These are phyloP conservation scores for Chlorella sp. DNA, from an alignment of 139 green algal genomes.

Conservation along the genomic window DNA sequence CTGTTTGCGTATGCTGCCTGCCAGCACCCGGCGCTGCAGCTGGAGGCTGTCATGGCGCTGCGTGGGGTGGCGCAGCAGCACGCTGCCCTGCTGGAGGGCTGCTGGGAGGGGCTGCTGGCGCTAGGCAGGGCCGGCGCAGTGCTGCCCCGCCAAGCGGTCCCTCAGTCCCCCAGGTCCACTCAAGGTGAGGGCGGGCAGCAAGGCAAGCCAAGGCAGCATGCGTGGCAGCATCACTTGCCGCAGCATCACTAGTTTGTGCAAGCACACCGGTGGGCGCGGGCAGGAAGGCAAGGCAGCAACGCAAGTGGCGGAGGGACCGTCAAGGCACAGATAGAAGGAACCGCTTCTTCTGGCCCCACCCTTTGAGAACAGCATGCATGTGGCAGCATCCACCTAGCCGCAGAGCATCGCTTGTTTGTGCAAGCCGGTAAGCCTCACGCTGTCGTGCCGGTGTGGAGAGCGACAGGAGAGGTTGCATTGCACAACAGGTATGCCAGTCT, in stretches of 20 bases:
- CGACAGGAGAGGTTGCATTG: too few species aligned
- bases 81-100: not conserved
- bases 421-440: not conserved
- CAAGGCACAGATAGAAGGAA: too few species aligned
- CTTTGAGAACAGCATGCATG: too few species aligned
- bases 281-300: too few species aligned
- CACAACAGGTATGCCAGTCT: not conserved
- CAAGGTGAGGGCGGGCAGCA: not conserved
- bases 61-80: conserved; percentile 42
- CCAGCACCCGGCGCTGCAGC: conserved; percentile 9
- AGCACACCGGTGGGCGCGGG: too few species aligned
- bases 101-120: conserved; percentile 19
- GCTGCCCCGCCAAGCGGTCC: not conserved
- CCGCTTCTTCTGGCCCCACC: too few species aligned
- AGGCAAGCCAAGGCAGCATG: too few species aligned
- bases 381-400: too few species aligned
- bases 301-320: too few species aligned
- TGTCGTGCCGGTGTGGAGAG: too few species aligned
- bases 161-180: not conserved
- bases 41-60: conserved; percentile 44
- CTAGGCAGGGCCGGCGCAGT: not conserved
- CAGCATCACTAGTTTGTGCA: too few species aligned
- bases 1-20: conserved; percentile 22
- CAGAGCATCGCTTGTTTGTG: not conserved
- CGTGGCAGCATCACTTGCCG: too few species aligned